Percentiles rank a stretch among this genome's conserved stretches.
Conservation (phyloP, 257 asterid genomes). For the Ballota nigra region DNA sequence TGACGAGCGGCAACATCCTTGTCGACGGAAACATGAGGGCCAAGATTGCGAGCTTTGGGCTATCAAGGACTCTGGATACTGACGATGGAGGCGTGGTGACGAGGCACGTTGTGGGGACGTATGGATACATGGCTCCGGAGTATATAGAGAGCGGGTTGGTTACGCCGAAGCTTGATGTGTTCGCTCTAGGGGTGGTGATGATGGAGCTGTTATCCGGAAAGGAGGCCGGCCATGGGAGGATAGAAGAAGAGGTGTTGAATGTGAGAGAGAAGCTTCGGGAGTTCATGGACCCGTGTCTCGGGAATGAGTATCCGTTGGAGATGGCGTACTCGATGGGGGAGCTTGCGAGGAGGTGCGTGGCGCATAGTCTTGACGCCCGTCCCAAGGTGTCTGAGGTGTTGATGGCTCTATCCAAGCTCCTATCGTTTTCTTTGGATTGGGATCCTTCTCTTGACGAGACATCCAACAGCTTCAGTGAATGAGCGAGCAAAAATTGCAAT, state of each 20-base stretch:
- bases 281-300: constrained; percentile 45
- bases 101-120: constrained; percentile 55
- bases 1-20: constrained; percentile 51
- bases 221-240: constrained; percentile 19
- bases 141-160: constrained; percentile 55
- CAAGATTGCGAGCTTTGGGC: constrained; percentile 47
- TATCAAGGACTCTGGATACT: constrained; percentile 30
- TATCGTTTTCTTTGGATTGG: constrained; percentile 30
- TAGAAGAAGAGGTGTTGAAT: constrained; percentile 31
- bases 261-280: constrained; percentile 44
- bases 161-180: constrained; percentile 53
- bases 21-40: constrained; percentile 50
- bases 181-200: constrained; percentile 50
- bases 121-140: constrained; percentile 64
- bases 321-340: constrained; percentile 48
- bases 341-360: constrained; percentile 47
- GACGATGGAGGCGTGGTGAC: constrained; percentile 25
- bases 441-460: constrained; percentile 35
- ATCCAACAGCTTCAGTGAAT: constrained; percentile 28
- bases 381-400: constrained; percentile 35
- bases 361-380: constrained; percentile 35
- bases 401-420: constrained; percentile 41
- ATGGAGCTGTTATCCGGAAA: constrained; percentile 50
- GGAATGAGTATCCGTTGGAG: constrained; percentile 45
- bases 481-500: not conserved